Evolutionary conservation across 2,329 filamentous ascomycete species (phyloP).

Genomic region (Gaeumannomyces sp.): DNA sequence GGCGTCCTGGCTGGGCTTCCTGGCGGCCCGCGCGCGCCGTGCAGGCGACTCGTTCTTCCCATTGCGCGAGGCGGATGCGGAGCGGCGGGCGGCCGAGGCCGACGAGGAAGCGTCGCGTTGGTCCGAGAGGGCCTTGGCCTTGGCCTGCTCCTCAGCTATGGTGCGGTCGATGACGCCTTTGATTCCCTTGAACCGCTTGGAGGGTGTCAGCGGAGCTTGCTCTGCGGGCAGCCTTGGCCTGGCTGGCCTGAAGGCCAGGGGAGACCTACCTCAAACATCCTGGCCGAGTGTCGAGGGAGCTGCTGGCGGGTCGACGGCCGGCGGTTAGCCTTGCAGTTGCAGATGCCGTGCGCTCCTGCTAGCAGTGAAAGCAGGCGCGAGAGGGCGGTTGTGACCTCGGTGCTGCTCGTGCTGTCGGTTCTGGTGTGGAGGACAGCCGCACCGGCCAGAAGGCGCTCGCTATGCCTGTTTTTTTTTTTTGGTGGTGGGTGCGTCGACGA

Average conservation of each 20-base stretch:
- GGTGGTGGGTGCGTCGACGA: not conserved
- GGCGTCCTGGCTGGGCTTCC: conserved; percentile 33
- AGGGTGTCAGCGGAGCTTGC: not conserved
- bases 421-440: not conserved
- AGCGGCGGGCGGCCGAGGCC: conserved; percentile 36
- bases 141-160: conserved; percentile 87
- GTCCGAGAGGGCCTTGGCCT: conserved; percentile 52
- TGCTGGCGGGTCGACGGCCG: not conserved
- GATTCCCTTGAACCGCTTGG: conserved; percentile 51
- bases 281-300: not conserved
- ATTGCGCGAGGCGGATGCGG: conserved; percentile 36
- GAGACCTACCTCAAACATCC: conserved; percentile 6
- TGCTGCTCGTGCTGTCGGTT: not conserved
- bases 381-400: not conserved
- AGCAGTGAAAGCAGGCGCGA: too few species aligned
- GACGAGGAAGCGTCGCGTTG: conserved; percentile 33
- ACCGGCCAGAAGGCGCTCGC: not conserved
- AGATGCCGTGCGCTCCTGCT: not conserved
- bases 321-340: not conserved
- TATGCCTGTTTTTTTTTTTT: too few species aligned
- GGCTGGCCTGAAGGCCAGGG: not conserved
- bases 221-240: not conserved
- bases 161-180: conserved; percentile 79
- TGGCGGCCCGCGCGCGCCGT: conserved; percentile 31
- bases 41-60: conserved; percentile 27